These are phyloP conservation scores for Leptographium procerum DNA, from an alignment of 2,329 filamentous ascomycete species.

Conservation along the genomic window DNA sequence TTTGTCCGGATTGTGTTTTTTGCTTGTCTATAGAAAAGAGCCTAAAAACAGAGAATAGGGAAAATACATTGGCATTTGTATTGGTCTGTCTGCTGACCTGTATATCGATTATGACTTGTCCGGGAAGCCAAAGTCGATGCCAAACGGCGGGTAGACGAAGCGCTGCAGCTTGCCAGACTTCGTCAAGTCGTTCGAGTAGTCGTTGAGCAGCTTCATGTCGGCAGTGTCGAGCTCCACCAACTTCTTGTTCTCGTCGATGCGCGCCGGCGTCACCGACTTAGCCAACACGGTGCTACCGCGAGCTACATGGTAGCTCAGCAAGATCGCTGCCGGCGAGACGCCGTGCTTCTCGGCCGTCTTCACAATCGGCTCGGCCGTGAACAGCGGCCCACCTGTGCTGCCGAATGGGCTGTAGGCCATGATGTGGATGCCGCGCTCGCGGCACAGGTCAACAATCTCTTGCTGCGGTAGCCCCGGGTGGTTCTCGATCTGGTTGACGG, in stretches of 20 bases:
- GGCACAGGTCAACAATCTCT: conserved; percentile 59
- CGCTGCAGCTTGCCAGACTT: conserved; percentile 42
- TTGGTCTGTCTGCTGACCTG: too few relatives aligned
- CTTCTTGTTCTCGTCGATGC: conserved; percentile 60
- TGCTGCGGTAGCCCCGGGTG: conserved; percentile 61
- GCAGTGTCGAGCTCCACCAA: conserved; percentile 52
- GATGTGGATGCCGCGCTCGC: conserved; percentile 55
- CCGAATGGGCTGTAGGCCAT: conserved; percentile 62
- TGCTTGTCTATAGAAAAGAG: not conserved
- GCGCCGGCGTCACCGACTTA: conserved; percentile 57
- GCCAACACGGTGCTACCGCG: conserved; percentile 60
- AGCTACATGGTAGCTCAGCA: conserved; percentile 62
- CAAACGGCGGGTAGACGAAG: conserved; percentile 60
- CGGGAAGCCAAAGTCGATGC: conserved; percentile 60
- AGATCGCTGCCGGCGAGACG: conserved; percentile 47
- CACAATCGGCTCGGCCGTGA: conserved; percentile 50
- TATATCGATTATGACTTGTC: conserved; percentile 49
- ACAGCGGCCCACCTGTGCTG: conserved; percentile 51
- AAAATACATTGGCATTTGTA: not conserved
- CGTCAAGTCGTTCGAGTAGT: conserved; percentile 40
- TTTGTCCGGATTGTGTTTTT: too few relatives aligned
- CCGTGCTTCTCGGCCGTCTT: conserved; percentile 54
- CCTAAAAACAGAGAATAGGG: not conserved
- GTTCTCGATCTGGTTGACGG: conserved; percentile 65
- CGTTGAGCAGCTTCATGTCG: conserved; percentile 47